Evolutionary conservation across 441 rosid species (phyloP).

Genomic region (California macrophylla): DNA sequence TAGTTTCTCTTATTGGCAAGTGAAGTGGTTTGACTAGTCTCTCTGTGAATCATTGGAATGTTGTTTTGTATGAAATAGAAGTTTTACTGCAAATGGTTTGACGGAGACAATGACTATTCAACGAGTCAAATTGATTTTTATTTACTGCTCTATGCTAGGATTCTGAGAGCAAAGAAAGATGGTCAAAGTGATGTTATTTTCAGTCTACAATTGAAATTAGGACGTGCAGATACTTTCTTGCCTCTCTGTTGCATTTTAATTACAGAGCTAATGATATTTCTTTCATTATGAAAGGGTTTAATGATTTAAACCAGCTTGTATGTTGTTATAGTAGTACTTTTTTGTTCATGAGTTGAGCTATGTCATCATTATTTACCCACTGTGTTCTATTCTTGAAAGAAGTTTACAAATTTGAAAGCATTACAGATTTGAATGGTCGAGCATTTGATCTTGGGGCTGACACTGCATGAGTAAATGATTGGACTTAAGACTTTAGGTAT

Average conservation of each 20-base stretch:
- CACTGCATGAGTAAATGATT: constrained; percentile 18
- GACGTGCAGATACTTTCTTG: no score
- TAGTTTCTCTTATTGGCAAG: background rate
- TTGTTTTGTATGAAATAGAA: background rate
- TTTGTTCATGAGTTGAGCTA: no score
- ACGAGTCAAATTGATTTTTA: no score
- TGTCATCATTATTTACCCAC: no score
- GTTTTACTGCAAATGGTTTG: background rate
- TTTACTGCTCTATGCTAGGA: no score
- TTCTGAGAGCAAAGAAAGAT: no score
- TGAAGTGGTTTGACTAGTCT: background rate
- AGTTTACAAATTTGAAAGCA: background rate
- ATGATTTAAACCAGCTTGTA: no score
- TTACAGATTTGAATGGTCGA: background rate
- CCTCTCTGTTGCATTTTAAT: background rate
- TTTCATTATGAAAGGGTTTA: background rate
- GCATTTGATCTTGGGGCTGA: constrained; percentile 6
- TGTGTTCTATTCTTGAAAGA: background rate
- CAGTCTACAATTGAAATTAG: no score
- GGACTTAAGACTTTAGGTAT: constrained; percentile 27
- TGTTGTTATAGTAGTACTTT: background rate
- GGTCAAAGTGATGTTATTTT: background rate
- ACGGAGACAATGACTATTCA: background rate
- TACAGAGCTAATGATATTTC: background rate
- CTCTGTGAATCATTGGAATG: no score